phyloP scores from a whole-genome alignment of 331 rosid genomes.

The Pyrus hybrid region DNA sequence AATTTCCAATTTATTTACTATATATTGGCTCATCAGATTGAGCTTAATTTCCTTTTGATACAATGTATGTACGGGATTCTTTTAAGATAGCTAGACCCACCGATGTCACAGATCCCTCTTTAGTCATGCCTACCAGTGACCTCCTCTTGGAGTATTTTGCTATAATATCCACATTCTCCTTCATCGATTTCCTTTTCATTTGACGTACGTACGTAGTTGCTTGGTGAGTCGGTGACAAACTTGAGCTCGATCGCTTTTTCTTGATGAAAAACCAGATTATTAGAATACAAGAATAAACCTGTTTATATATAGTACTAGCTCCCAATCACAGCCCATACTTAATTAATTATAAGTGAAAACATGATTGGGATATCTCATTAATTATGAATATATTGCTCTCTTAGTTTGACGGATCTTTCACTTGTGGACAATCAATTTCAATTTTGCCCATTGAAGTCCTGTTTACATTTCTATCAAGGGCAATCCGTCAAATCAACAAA shows the following conservation, averaged over 20 bases:
- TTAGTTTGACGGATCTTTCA: background rate
- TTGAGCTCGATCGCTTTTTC: background rate
- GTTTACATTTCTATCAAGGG: background rate
- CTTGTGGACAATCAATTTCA: background rate
- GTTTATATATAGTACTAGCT: background rate
- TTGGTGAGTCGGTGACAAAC: background rate
- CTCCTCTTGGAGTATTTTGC: background rate
- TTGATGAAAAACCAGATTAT: background rate
- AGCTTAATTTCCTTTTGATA: no score
- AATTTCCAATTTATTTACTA: no score
- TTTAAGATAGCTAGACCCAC: no score
- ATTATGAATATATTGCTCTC: background rate
- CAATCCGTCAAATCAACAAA: background rate
- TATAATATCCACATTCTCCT: background rate
- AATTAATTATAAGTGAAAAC: background rate
- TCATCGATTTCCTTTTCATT: background rate
- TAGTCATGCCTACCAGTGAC: background rate
- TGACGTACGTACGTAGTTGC: background rate
- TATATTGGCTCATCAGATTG: no score
- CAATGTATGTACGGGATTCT: no score
- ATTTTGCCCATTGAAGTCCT: background rate
- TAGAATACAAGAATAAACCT: background rate
- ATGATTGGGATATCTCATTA: background rate
- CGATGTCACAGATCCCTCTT: background rate
- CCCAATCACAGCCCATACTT: background rate